A percentile compares a stretch with the other conserved stretches of the same genome.
Conservation (phyloP, 202 grass and related monocot genomes). For the Panicum virgatum region DNA sequence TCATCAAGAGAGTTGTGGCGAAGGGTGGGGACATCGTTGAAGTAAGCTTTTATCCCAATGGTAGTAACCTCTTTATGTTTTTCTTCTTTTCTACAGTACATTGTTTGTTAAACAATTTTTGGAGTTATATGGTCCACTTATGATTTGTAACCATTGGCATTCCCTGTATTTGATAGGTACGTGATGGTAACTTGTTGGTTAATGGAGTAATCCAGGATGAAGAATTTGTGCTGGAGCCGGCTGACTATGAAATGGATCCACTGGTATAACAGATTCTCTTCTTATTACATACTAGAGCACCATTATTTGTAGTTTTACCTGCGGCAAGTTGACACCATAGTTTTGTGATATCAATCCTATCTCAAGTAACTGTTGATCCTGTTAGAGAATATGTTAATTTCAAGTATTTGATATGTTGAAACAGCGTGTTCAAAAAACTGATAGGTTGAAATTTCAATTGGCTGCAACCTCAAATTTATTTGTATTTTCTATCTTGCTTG, state of each 20-base stretch:
- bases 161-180: constrained; percentile 47
- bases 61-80: constrained; percentile 46
- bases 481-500: neutral
- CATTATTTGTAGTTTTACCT: constrained; percentile 18
- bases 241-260: constrained; percentile 66
- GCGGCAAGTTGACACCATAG: neutral
- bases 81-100: neutral
- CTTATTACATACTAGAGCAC: neutral
- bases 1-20: constrained; percentile 95
- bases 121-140: neutral
- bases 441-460: neutral
- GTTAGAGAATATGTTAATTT: neutral
- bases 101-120: constrained; percentile 6
- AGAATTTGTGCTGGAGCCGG: constrained; percentile 82
- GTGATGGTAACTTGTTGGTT: constrained; percentile 75
- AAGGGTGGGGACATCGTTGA: constrained; percentile 83
- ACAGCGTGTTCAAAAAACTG: neutral
- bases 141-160: neutral
- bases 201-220: constrained; percentile 83
- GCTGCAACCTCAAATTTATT: neutral
- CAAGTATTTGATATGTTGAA: neutral
- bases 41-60: constrained; percentile 76
- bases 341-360: constrained; percentile 6
- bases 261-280: constrained; percentile 54
- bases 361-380: neutral